phyloP scores from a whole-genome alignment of 345 rosid genomes.

The Clarkia xantiana region DNA sequence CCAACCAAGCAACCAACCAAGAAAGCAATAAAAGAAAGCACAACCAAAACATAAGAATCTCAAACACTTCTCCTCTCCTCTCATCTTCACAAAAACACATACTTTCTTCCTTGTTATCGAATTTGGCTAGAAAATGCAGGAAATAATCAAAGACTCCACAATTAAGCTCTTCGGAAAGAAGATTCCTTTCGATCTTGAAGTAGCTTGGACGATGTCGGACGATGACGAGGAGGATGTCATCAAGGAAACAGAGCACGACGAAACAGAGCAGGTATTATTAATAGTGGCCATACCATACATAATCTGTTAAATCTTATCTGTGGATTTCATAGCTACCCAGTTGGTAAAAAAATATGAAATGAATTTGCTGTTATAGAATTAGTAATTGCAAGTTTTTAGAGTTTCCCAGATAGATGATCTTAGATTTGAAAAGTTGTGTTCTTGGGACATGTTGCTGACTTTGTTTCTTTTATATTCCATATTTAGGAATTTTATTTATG shows the following conservation, averaged over 20 bases:
- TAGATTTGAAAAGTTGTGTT: background rate
- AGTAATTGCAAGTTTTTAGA: conserved; percentile 6
- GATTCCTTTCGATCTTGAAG: conserved; percentile 27
- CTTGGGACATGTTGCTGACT: background rate
- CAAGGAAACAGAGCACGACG: conserved; percentile 14
- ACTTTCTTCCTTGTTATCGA: conserved; percentile 5
- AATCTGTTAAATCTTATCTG: background rate
- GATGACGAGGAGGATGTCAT: conserved; percentile 6
- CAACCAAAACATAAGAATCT: background rate
- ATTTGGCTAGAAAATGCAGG: conserved; percentile 30
- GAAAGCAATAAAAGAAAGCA: background rate
- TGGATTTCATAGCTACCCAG: conserved; percentile 13
- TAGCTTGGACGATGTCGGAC: conserved; percentile 6
- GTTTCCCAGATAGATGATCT: background rate
- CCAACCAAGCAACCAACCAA: conserved; percentile 13
- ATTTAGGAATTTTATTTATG: no score
- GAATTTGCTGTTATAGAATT: conserved; percentile 15
- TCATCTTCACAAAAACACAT: no score
- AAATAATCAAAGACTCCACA: conserved; percentile 35
- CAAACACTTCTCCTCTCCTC: background rate
- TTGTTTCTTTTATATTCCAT: background rate
- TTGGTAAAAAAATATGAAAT: conserved; percentile 7
- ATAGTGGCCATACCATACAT: no score
- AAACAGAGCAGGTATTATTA: conserved; percentile 37
- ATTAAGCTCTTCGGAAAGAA: conserved; percentile 75